These are phyloP conservation scores for Blastobotrys serpentis DNA, from an alignment of 1,139 yeast genomes.

Conservation along the genomic window DNA sequence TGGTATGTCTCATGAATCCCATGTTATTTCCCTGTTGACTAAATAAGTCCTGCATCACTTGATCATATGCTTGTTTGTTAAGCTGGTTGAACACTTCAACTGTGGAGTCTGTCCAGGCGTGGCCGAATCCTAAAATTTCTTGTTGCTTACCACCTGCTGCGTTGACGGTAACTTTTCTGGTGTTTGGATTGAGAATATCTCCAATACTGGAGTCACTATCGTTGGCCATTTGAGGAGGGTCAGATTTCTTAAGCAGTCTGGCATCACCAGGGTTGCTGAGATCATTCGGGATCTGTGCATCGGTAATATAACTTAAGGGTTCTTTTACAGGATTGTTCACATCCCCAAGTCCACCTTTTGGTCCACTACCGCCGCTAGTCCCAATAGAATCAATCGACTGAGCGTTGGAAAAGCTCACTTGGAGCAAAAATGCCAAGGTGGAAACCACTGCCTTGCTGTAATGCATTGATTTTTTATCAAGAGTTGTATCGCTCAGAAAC, in stretches of 20 bases:
- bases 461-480: background rate
- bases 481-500: no score
- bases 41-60: conserved; percentile 18
- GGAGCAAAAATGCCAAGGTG: conserved; percentile 1
- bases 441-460: conserved; percentile 4
- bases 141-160: conserved; percentile 12
- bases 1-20: conserved; percentile 20
- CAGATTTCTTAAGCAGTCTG: conserved; percentile 9
- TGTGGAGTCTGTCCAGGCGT: conserved; percentile 19
- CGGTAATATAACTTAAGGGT: conserved; percentile 15
- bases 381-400: conserved; percentile 16
- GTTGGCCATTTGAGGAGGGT: conserved; percentile 8
- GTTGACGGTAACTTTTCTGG: conserved; percentile 10
- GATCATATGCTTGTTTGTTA: conserved; percentile 8
- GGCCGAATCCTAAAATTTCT: conserved; percentile 20
- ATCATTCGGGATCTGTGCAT: conserved; percentile 9
- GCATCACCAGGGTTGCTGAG: conserved; percentile 6
- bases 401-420: conserved; percentile 2
- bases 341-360: conserved; percentile 18
- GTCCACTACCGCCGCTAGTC: conserved; percentile 17
- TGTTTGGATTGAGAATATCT: background rate
- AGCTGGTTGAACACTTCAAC: conserved; percentile 12
- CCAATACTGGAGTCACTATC: background rate
- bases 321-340: conserved; percentile 8
- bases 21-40: conserved; percentile 17